These are phyloP conservation scores for Yamadazyma nakazawae DNA, from an alignment of 805 yeast species.

Conservation along the genomic window DNA sequence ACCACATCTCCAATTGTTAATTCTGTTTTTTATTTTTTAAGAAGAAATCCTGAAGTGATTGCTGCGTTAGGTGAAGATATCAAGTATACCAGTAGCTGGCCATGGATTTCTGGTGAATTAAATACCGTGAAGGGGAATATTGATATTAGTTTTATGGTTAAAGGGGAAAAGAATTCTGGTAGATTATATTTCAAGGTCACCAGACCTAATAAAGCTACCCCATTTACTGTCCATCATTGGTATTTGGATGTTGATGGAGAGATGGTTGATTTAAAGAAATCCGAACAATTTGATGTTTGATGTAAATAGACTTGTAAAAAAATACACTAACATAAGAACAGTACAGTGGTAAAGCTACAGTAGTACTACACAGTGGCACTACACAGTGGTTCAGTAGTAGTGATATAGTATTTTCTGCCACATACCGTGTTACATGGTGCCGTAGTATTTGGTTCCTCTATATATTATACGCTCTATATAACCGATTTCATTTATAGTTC, in stretches of 20 bases:
- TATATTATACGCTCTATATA: too few relatives aligned
- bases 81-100: slow-evolving; percentile 67
- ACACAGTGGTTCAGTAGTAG: too few relatives aligned
- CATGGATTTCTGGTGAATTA: slow-evolving; percentile 86
- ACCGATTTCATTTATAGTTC: too few relatives aligned
- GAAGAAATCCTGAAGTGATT: slow-evolving; percentile 68
- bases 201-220: slow-evolving; percentile 55
- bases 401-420: too few relatives aligned
- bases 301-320: slow-evolving; percentile 2
- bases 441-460: too few relatives aligned
- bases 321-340: neutral
- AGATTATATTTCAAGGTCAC: slow-evolving; percentile 69
- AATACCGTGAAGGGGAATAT: slow-evolving; percentile 82
- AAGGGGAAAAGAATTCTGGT: slow-evolving; percentile 57
- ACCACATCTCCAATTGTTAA: slow-evolving; percentile 84
- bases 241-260: slow-evolving; percentile 23
- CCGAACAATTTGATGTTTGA: slow-evolving; percentile 24
- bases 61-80: slow-evolving; percentile 71
- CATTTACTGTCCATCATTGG: slow-evolving; percentile 35
- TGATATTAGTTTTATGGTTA: slow-evolving; percentile 65
- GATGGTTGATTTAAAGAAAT: slow-evolving; percentile 24
- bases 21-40: slow-evolving; percentile 79
- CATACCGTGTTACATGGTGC: too few relatives aligned
- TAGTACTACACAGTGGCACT: too few relatives aligned
- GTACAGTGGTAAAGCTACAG: neutral